These are phyloP conservation scores for Cerrena zonata DNA, from an alignment of 1,284 basidiomycete genomes.

Conservation along the genomic window DNA sequence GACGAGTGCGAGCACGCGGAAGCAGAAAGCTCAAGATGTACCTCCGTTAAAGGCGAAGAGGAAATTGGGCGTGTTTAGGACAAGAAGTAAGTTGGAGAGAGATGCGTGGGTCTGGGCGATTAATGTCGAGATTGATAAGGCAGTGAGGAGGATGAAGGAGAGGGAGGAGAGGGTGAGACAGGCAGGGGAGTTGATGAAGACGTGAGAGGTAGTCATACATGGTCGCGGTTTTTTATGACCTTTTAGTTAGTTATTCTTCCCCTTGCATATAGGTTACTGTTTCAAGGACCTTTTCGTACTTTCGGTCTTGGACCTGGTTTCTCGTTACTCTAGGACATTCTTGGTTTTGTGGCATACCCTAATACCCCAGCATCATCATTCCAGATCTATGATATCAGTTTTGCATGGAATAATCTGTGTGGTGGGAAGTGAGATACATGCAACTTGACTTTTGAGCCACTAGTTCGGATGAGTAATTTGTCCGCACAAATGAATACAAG, in stretches of 20 bases:
- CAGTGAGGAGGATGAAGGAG: conserved; percentile 46
- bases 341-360: background rate
- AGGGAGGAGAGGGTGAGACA: conserved; percentile 56
- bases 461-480: no score
- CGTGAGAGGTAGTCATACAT: conserved; percentile 5
- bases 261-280: background rate
- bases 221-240: background rate
- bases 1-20: conserved; percentile 6
- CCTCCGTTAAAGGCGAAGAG: conserved; percentile 59
- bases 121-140: conserved; percentile 76
- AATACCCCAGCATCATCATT: background rate
- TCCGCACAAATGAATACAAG: no score
- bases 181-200: conserved; percentile 43
- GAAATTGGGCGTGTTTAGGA: conserved; percentile 63
- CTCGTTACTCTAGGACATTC: background rate
- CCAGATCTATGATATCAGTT: background rate
- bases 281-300: no score
- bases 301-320: no score
- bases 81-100: conserved; percentile 73
- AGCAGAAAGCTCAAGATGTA: conserved; percentile 20
- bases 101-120: conserved; percentile 87
- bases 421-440: no score
- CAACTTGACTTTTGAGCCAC: no score
- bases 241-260: background rate
- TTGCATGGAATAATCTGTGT: background rate